phyloP scores from a whole-genome alignment of 1,284 basidiomycete genomes.

The Apiotrichum akiyoshidainum region DNA sequence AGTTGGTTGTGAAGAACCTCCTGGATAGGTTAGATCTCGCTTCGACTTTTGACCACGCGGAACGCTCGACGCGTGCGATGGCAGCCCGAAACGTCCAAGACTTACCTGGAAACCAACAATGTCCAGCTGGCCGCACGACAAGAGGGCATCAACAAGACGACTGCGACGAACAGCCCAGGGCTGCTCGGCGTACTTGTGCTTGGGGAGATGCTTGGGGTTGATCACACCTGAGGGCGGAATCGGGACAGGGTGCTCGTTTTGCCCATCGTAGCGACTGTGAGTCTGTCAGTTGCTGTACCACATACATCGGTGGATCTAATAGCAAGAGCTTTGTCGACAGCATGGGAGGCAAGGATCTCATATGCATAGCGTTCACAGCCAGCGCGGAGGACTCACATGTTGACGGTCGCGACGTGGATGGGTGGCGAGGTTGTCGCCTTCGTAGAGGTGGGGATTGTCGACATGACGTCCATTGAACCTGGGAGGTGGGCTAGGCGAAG shows the following conservation, averaged over 20 bases:
- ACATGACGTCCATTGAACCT: background rate
- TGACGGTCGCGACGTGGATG: constrained; percentile 40
- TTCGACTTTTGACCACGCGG: too few relatives aligned
- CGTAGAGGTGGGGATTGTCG: background rate
- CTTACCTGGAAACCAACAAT: constrained; percentile 51
- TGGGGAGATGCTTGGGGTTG: constrained; percentile 5
- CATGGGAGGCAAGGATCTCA: too few relatives aligned
- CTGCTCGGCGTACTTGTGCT: constrained; percentile 27
- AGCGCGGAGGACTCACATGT: constrained; percentile 33
- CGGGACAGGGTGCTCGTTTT: constrained; percentile 26
- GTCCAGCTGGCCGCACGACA: constrained; percentile 35
- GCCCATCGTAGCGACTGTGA: constrained; percentile 35
- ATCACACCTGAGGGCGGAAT: constrained; percentile 32
- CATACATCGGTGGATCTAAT: too few relatives aligned
- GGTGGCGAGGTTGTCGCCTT: background rate
- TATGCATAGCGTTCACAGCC: too few relatives aligned
- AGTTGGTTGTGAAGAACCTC: constrained; percentile 63
- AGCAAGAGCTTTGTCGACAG: too few relatives aligned
- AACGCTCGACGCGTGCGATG: too few relatives aligned
- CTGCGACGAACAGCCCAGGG: constrained; percentile 44
- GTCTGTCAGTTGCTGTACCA: background rate
- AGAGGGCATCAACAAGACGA: constrained; percentile 36
- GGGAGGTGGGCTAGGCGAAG: background rate
- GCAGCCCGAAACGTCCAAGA: constrained; percentile 3
- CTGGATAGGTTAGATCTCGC: constrained; percentile 30